Percentiles rank a stretch among this genome's conserved stretches.
These are phyloP conservation scores for Kazachstania taianensis DNA, from an alignment of 805 yeast genomes.

Conservation along the genomic window DNA sequence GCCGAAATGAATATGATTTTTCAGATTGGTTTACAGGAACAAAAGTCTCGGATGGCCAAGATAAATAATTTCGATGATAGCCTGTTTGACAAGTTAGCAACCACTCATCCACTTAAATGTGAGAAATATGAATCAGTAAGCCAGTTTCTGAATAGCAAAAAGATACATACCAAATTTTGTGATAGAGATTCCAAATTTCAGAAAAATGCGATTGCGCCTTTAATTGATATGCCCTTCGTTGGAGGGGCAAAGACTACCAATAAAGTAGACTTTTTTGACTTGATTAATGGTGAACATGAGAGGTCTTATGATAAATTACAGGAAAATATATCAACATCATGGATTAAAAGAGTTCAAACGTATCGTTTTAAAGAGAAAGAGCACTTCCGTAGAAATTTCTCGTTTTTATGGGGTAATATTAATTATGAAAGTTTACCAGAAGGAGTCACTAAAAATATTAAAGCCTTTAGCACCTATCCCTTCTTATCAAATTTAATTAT, in stretches of 20 bases:
- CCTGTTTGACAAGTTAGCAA: constrained; percentile 9
- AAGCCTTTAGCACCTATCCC: constrained; percentile 39
- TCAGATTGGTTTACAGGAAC: constrained; percentile 60
- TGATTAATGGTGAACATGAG: constrained; percentile 9
- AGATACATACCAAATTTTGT: not conserved
- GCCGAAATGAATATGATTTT: constrained; percentile 53
- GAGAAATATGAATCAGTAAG: constrained; percentile 4
- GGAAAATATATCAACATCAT: constrained; percentile 45
- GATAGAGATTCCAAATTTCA: not conserved
- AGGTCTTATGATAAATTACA: constrained; percentile 28
- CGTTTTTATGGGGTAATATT: constrained; percentile 35
- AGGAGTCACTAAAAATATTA: constrained; percentile 35
- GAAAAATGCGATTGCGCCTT: not conserved
- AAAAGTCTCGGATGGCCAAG: constrained; percentile 48
- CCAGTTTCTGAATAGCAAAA: constrained; percentile 5
- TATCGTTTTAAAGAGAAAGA: constrained; percentile 34
- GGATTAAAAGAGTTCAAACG: constrained; percentile 58
- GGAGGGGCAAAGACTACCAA: constrained; percentile 3
- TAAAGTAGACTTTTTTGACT: constrained; percentile 1
- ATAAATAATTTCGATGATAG: constrained; percentile 30
- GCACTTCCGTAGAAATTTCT: constrained; percentile 32
- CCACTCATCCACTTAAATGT: not conserved
- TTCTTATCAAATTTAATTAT: constrained; percentile 44
- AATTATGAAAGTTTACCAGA: constrained; percentile 30
- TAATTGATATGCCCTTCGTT: constrained; percentile 6